Base-by-base conservation (phyloP, 352 stramenopile species). In the Phytopythium boreale region DNA sequence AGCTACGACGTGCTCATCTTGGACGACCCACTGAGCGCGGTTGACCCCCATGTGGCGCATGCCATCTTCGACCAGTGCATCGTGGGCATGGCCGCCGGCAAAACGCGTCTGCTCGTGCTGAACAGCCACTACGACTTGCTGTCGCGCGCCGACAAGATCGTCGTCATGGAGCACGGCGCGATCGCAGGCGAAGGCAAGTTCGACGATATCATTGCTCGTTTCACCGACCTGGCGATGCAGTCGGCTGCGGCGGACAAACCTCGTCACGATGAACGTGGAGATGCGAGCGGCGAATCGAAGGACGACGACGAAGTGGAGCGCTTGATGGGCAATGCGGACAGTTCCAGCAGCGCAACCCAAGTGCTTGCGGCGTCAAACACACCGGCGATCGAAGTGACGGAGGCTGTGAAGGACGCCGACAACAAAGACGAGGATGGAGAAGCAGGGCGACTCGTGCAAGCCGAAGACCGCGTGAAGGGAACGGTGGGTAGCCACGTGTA, bases 1-100 rank as follows among this genome's bases (percentile, higher is more conserved):
- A 66, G 80, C 24, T 82, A 84, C 2, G 93, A 99, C 64, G 70
- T 99, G 22, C 83, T 97, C 63, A 69, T 99, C 29, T 72, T 99
- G 44, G 72, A 83, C 56, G 75, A 83, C 34, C 70, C 72, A 2
- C 52, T 80, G 57, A 78, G 61, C 39, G 70, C 70, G 0, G 49
- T 77, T 15, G 70, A 84, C 41, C 67, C 64, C 19, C 68, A 76
- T 31, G 73, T 84, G 19, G 75, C 72, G 1, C 67, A 70, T 24
- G 70, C 37, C 26, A 74, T 82, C 24, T 82, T 82, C 26, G 46
- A 74, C 5, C 31, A 77, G 7, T 75, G 73, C 39, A 62, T 84
- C 24, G 27, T 74, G 27, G 67, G 60, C 19, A 20, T 74, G 26
- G 60, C 57, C 19, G 50, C 43, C 11, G 31, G 6, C 50, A 77